Evolutionary conservation across 139 green algal genomes (phyloP).

Genomic region (Deuterostichococcus epilithicus): DNA sequence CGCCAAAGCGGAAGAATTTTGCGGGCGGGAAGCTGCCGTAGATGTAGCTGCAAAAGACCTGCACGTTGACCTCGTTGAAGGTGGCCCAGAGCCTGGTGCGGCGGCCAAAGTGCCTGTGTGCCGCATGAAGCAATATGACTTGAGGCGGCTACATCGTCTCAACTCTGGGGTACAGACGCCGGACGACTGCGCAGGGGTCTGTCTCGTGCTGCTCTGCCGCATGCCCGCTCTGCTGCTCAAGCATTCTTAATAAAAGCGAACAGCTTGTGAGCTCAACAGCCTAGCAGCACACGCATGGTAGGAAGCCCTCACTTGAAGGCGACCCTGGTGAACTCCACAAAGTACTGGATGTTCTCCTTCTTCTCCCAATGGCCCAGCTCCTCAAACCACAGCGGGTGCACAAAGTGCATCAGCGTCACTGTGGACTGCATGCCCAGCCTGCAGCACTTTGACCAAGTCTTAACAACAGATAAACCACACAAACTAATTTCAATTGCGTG

Average conservation of each 20-base stretch:
- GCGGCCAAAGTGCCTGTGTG: constrained; percentile 55
- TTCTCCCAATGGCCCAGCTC: constrained; percentile 60
- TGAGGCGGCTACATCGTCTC: too few relatives aligned
- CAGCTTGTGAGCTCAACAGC: background rate
- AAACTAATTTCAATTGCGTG: too few relatives aligned
- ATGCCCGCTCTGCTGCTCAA: too few relatives aligned
- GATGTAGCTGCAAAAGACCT: constrained; percentile 64
- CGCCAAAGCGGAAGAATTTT: constrained; percentile 36
- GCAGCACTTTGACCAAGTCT: too few relatives aligned
- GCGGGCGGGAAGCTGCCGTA: constrained; percentile 66
- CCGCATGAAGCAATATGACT: too few relatives aligned
- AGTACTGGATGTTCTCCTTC: constrained; percentile 66
- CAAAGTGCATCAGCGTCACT: constrained; percentile 77
- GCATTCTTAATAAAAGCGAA: too few relatives aligned
- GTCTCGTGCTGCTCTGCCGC: too few relatives aligned
- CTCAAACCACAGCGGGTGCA: constrained; percentile 78
- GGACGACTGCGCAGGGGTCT: too few relatives aligned
- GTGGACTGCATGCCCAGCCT: constrained; percentile 58
- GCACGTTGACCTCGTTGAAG: constrained; percentile 82
- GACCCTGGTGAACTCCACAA: constrained; percentile 54
- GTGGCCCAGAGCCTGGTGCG: constrained; percentile 69
- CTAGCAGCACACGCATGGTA: too few relatives aligned
- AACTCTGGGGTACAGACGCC: too few relatives aligned
- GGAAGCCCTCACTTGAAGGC: constrained; percentile 24
- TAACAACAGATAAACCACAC: too few relatives aligned